Evolutionary conservation across 1,284 basidiomycete genomes (phyloP).

Genomic region (Calocybe gambosa): DNA sequence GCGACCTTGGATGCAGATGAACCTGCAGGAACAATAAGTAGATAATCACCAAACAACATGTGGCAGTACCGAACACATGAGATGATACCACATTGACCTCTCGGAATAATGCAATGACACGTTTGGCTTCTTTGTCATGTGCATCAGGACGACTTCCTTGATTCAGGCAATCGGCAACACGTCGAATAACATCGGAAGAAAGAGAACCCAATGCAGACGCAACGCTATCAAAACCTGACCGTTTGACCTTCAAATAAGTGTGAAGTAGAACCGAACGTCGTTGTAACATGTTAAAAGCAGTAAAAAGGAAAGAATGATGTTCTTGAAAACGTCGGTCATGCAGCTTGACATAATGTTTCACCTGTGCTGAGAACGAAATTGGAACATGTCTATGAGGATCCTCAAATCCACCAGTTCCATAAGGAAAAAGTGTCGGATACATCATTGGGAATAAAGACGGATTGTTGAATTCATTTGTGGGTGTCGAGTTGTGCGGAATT

Average conservation of each 20-base stretch:
- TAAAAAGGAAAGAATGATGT: constrained; percentile 20
- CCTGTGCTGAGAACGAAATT: constrained; percentile 8
- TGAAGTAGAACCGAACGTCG: constrained; percentile 8
- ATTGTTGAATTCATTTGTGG: constrained; percentile 22
- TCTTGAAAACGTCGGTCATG: constrained; percentile 11
- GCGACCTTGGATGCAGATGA: constrained; percentile 21
- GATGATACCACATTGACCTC: constrained; percentile 26
- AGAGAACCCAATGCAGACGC: background rate
- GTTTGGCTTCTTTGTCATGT: constrained; percentile 19
- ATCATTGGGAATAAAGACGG: constrained; percentile 24
- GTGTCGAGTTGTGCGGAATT: background rate
- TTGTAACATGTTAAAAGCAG: constrained; percentile 16
- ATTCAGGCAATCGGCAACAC: constrained; percentile 15
- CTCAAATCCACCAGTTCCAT: constrained; percentile 23
- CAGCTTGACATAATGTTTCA: constrained; percentile 30
- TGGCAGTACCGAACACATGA: constrained; percentile 21
- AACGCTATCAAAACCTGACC: background rate
- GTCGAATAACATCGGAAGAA: background rate
- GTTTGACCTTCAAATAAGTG: constrained; percentile 9
- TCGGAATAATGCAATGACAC: constrained; percentile 25
- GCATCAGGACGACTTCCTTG: constrained; percentile 17
- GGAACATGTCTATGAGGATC: constrained; percentile 10
- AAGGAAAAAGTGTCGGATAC: constrained; percentile 28
- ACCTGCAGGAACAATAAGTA: too few species aligned
- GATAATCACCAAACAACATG: too few species aligned